Conservation (phyloP, 2,329 filamentous ascomycete genomes). For the Dactylellina parvicollis region DNA sequence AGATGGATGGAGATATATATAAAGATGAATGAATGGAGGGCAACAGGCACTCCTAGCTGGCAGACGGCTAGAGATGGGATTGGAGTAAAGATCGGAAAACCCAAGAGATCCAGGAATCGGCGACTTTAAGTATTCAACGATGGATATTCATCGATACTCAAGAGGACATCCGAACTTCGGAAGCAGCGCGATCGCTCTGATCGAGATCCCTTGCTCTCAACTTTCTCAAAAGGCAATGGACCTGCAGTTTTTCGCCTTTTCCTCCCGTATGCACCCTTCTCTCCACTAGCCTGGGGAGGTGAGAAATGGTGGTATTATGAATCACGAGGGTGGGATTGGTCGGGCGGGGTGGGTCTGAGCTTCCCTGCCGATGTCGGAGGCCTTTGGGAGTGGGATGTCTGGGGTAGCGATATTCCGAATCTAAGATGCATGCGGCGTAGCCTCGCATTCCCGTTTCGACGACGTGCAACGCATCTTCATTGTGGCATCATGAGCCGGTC, state of each 20-base stretch:
- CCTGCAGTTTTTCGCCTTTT: conserved; percentile 32
- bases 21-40: not conserved
- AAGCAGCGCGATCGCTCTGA: conserved; percentile 1
- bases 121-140: conserved; percentile 7
- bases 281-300: conserved; percentile 2
- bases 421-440: conserved; percentile 38
- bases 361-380: conserved; percentile 48
- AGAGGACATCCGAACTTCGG: conserved; percentile 22
- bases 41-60: not conserved
- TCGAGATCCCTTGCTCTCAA: not conserved
- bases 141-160: not conserved
- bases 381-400: conserved; percentile 9
- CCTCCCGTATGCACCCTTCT: conserved; percentile 12
- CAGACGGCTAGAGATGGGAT: not conserved
- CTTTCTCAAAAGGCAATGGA: too few species aligned
- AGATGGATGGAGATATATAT: not conserved
- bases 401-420: conserved; percentile 35
- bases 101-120: not conserved
- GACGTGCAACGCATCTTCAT: conserved; percentile 46
- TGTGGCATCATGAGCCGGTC: not conserved
- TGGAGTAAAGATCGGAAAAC: not conserved
- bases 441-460: conserved; percentile 7
- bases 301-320: too few species aligned
- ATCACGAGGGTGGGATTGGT: conserved; percentile 39
- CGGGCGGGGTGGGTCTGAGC: conserved; percentile 8